Base-by-base conservation (phyloP, 2,329 filamentous ascomycete genomes). In the Epichloe amarillans region DNA sequence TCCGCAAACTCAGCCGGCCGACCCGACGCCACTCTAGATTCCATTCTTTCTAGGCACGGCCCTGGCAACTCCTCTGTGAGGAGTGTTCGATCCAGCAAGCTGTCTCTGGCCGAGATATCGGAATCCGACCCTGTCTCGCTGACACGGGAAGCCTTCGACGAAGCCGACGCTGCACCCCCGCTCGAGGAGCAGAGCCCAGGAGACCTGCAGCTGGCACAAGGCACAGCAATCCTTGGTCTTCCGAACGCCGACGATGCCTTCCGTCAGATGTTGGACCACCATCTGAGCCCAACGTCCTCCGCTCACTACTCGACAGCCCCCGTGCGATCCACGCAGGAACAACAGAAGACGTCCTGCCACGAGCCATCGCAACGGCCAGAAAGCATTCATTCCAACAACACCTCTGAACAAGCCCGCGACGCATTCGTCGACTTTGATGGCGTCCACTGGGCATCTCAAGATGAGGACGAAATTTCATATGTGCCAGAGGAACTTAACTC, bases 371-470 rank as follows among this genome's bases (percentile, higher is more conserved):
- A 58, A 44, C 60, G 66, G 15, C 64, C 67, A 0, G 58, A 59
- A 10, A 79, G 78, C 3, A 70, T 76, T 10, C 75, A 70, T 11
- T 83, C 80, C 3, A 70, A 68, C 44, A 76, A 77, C 50, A 86
- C 84, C 2, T 82, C 74, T 52, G 80, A 84, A 35, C 80, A 86
- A 61, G 79, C 79, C 17, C 71, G 80, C 68, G 73, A 75, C 39
- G 77, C 86, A 3, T 93, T 91, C 69, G 77, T 80, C 41, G 86
- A 90, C 62, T 93, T 93, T 61, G 87, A 93, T 62, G 87, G 87
- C 38, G 83, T 84, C 14, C 86, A 91, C 61, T 88, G 82, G 62
- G 75, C 79, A 30, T 77, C 82, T 4, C 74, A 80, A 6, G 57
- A 58, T 21, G 69, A 69, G 15, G 56, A 57, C 19, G 59, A 62